Evolutionary conservation across 345 rosid genomes (phyloP).

Genomic region (Melaleuca quinquenervia): DNA sequence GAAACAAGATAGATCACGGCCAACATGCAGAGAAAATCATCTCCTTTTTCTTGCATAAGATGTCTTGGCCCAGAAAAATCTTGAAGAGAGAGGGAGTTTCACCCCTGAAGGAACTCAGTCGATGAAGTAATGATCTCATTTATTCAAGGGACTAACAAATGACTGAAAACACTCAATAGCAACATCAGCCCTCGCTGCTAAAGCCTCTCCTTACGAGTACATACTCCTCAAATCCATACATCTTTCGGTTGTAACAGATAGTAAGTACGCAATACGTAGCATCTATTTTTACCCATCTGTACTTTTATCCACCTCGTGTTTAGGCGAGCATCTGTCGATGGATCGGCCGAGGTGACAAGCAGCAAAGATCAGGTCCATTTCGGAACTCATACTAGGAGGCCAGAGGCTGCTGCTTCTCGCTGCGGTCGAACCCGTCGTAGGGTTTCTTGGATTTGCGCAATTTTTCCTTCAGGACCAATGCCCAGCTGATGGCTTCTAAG

Average conservation of each 20-base stretch:
- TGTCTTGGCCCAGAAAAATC: background rate
- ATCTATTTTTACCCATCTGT: background rate
- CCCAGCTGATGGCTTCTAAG: slow-evolving; percentile 64
- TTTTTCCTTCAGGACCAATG: slow-evolving; percentile 45
- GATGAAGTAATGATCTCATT: background rate
- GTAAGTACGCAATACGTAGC: background rate
- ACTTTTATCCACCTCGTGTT: background rate
- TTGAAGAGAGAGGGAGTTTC: background rate
- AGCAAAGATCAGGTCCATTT: background rate
- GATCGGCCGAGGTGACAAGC: background rate
- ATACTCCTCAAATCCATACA: background rate
- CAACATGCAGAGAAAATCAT: background rate
- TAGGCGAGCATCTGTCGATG: background rate
- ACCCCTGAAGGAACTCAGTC: background rate
- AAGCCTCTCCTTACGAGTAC: background rate
- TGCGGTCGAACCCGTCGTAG: slow-evolving; percentile 23
- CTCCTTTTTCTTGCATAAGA: background rate
- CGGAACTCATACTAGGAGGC: background rate
- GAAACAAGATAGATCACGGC: background rate
- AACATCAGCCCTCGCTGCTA: background rate
- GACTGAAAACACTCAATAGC: background rate
- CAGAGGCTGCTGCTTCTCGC: slow-evolving; percentile 16
- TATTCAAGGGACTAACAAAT: background rate
- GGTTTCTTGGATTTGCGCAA: slow-evolving; percentile 41
- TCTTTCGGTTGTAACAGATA: background rate